Percentiles rank a stretch among this genome's conserved stretches.
These are phyloP conservation scores for Torulaspora maleeae DNA, from an alignment of 805 yeast genomes.

Conservation along the genomic window DNA sequence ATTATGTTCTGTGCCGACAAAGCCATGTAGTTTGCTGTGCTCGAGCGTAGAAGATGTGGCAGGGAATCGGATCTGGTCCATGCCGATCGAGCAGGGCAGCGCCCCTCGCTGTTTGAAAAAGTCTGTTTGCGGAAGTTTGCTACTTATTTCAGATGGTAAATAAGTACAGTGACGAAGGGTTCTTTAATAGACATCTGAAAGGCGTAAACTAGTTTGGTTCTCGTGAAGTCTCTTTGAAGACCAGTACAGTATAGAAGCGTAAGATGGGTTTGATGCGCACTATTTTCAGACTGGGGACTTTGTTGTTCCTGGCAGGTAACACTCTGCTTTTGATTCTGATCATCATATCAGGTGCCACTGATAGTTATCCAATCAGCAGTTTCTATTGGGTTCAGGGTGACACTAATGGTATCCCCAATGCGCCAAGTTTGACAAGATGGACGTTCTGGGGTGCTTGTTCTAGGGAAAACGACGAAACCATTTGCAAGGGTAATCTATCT, in stretches of 20 bases:
- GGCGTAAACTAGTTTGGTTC: neutral
- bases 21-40: slow-evolving; percentile 3
- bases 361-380: slow-evolving; percentile 53
- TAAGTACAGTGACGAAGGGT: neutral
- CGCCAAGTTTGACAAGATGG: slow-evolving; percentile 59
- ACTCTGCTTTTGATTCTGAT: slow-evolving; percentile 51
- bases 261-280: slow-evolving; percentile 1
- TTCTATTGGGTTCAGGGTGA: slow-evolving; percentile 73
- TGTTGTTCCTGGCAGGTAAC: slow-evolving; percentile 38
- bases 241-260: neutral
- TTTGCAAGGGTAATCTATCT: slow-evolving; percentile 35
- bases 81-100: neutral
- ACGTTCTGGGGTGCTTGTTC: slow-evolving; percentile 76
- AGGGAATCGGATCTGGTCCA: neutral
- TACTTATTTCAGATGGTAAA: slow-evolving; percentile 4
- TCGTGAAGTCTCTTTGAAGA: too few species aligned
- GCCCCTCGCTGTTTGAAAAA: neutral
- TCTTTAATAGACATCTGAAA: neutral
- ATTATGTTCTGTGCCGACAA: slow-evolving; percentile 1
- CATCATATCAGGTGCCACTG: slow-evolving; percentile 59
- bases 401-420: slow-evolving; percentile 50
- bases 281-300: slow-evolving; percentile 18
- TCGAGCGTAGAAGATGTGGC: slow-evolving; percentile 5
- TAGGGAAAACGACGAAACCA: slow-evolving; percentile 16
- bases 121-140: slow-evolving; percentile 1